Base-by-base conservation (phyloP, 176 grass and related monocot species). In the Oryza meridionalis region DNA sequence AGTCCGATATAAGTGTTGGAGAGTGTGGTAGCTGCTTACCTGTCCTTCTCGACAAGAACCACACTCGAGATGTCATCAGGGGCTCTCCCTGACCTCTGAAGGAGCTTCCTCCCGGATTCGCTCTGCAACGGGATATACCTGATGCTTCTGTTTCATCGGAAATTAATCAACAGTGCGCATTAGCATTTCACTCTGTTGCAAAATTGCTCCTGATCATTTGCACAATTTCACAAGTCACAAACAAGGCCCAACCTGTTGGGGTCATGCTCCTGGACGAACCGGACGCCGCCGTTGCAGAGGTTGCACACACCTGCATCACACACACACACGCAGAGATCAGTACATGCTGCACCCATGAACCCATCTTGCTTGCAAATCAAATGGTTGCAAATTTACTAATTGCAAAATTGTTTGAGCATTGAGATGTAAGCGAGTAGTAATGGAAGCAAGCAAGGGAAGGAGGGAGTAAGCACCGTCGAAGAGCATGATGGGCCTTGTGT, bases 31-130 rank as follows among this genome's bases (percentile, higher is more conserved):
- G 17, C 24, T 26, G 45, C 10, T 13, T 80, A 92, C 96, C 91
- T 93, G 45, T 98, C 87, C 63, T 92, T 92, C 83, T 95, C 93
- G 15, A 98, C 96, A 37, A 95, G 85, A 44, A 98, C 93, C 22
- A 98, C 96, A 50, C 96, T 98, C n/a, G 93, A 98, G 74, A 98
- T 98, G 83, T 95, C 96, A 43, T 98, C 88, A 1, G 91, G 87
- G 3, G 85, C 67, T 55, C 93, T 88, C 77, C 89, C 96, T 22
- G 91, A 95, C 71, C 93, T 87, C 59, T 84, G 87, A 49, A 98
- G 83, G 45, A 98, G 91, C 87, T 98, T 98, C 77, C 69, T 91
- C 50, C 93, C 93, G 1, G 96, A 90, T 45, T 93, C 80, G 70
- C 93, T 92, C 80, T 95, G 91, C 15, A 98, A 89, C 12, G 91